Evolutionary conservation across 1,139 yeast species (phyloP).

Genomic region (Blastobotrys petasosporus): DNA sequence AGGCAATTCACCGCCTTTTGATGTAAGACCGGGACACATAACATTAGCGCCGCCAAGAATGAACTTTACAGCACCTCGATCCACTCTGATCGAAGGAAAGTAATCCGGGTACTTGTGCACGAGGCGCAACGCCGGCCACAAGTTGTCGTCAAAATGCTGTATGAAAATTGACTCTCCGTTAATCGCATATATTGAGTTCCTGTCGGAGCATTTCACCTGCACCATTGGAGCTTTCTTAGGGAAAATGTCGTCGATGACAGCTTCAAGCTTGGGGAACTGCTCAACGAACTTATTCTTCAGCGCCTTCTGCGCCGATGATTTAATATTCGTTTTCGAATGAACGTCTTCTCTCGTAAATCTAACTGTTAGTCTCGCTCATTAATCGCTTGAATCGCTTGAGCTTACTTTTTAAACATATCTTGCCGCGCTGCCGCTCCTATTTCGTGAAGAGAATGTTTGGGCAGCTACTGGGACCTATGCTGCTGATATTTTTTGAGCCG

Average conservation of each 20-base stretch:
- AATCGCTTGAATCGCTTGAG: not conserved
- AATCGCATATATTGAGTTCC: slow-evolving; percentile 68
- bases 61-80: slow-evolving; percentile 93
- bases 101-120: slow-evolving; percentile 59
- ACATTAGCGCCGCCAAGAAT: slow-evolving; percentile 91
- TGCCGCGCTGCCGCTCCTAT: no score
- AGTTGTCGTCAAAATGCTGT: slow-evolving; percentile 74
- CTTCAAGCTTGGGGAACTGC: slow-evolving; percentile 68
- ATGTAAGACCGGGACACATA: slow-evolving; percentile 96
- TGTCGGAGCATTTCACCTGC: slow-evolving; percentile 82
- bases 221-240: slow-evolving; percentile 90
- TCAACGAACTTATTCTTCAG: slow-evolving; percentile 65
- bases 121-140: slow-evolving; percentile 68
- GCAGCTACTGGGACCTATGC: no score
- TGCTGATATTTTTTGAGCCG: no score
- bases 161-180: slow-evolving; percentile 71
- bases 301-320: slow-evolving; percentile 86
- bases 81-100: slow-evolving; percentile 86
- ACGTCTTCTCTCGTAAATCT: slow-evolving; percentile 83
- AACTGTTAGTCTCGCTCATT: slow-evolving; percentile 28
- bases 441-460: no score
- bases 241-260: slow-evolving; percentile 69
- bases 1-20: slow-evolving; percentile 82
- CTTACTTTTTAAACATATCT: slow-evolving; percentile 19
- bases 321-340: slow-evolving; percentile 84